Base-by-base conservation (phyloP, 2,329 filamentous ascomycete species). In the Fusarium sarcochroum region DNA sequence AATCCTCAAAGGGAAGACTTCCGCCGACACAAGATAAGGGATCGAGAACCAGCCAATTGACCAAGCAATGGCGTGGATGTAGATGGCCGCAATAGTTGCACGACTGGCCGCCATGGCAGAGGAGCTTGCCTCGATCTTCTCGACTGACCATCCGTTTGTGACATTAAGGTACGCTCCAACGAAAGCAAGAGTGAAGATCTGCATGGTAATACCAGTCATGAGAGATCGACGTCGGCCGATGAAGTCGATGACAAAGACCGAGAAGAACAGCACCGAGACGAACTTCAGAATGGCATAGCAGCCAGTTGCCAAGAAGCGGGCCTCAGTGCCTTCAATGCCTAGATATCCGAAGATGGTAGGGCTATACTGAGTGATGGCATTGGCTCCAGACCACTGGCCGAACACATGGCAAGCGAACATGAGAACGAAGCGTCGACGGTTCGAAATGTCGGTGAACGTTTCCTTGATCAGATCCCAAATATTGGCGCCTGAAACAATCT, bases 21-120 rank as follows among this genome's bases (percentile, higher is more conserved):
- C 82, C 1, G 82, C 79, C 4, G 78, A 80, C n/a, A 84, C 76
- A 4, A 83, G 71, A 51, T 84, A 84, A 6, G 81, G 81, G 15
- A 83, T 80, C 0, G 76, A 78, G 62, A 83, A 83, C 80, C 80
- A 84, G 1, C 82, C 82, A n/a, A 84, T 79, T 0, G 80, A 81
- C 80, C 81, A 84, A 1, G 78, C 81, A 7, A 82, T 72, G 10
- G 81, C 82, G 17, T 79, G 78, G 20, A 84, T 49, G 64, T 82
- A 84, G 6, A 84, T 83, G 27, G 79, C 78, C 0, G 79, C 79
- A 32, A 84, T 82, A 1, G 81, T 80, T 2, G 75, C 80, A 1
- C 77, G 78, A 48, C 75, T 78, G 2, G 80, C 80, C 9, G 71
- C 63, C 49, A 77, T 75, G 0, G 73, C 48, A 6, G 70, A 66